Evolutionary conservation across 257 asterid species (phyloP).

Genomic region (Fraxinus americana): DNA sequence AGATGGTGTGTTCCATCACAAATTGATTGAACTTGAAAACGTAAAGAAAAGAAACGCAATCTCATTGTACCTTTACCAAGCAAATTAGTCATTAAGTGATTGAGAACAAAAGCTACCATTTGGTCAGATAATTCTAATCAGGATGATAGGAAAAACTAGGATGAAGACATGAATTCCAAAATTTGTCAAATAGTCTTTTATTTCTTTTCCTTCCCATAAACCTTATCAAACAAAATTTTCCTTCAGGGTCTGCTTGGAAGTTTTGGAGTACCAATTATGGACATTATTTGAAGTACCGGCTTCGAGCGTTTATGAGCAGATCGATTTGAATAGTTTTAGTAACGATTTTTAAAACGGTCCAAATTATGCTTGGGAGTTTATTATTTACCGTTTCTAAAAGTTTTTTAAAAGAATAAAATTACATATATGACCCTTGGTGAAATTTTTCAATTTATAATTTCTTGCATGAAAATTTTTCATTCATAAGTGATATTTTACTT

Average conservation of each 20-base stretch:
- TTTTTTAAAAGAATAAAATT: too few species aligned
- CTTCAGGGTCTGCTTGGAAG: neutral
- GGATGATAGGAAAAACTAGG: neutral
- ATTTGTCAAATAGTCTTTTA: neutral
- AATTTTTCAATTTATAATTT: too few species aligned
- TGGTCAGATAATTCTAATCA: neutral
- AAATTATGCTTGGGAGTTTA: too few species aligned
- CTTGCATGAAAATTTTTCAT: too few species aligned
- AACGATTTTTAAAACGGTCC: too few species aligned
- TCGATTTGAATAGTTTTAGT: too few species aligned
- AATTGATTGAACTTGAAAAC: neutral
- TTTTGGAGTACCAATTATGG: too few species aligned
- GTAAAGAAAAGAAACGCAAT: neutral
- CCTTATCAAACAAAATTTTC: neutral
- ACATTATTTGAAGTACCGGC: too few species aligned
- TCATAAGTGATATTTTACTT: too few species aligned
- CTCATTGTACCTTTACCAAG: neutral
- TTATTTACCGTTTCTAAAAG: too few species aligned
- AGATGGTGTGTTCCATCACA: neutral
- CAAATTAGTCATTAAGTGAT: neutral
- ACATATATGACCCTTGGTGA: too few species aligned
- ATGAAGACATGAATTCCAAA: neutral
- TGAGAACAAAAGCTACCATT: neutral
- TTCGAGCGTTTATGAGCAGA: too few species aligned
- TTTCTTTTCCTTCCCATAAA: neutral